These are phyloP conservation scores for Clitocybe nebularis DNA, from an alignment of 1,284 basidiomycete genomes.

Conservation along the genomic window DNA sequence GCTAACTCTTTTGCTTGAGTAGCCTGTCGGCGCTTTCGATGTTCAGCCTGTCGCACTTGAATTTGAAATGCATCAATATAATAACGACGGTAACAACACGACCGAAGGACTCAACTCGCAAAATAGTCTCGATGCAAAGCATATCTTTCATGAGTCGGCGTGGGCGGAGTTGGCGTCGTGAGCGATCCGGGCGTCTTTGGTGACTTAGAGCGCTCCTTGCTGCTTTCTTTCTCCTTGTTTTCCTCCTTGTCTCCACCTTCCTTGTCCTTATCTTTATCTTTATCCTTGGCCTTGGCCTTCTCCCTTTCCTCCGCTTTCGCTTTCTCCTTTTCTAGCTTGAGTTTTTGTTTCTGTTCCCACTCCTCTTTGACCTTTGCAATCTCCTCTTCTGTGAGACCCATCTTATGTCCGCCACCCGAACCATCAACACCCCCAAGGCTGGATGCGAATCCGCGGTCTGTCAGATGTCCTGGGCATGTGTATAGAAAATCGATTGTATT, in stretches of 20 bases:
- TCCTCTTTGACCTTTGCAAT: constrained; percentile 72
- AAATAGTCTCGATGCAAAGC: constrained; percentile 58
- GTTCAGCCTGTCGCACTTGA: constrained; percentile 52
- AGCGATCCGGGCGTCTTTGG: constrained; percentile 27
- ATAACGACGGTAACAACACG: background rate
- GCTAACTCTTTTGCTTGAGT: constrained; percentile 55
- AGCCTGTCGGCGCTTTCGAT: constrained; percentile 51
- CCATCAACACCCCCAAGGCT: constrained; percentile 42
- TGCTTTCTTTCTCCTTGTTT: constrained; percentile 24
- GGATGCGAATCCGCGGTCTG: constrained; percentile 68
- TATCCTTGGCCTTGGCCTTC: constrained; percentile 29
- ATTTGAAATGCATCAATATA: constrained; percentile 4
- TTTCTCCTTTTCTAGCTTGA: constrained; percentile 52
- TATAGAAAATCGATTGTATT: constrained; percentile 76
- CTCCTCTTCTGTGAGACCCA: constrained; percentile 56
- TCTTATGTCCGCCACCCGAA: constrained; percentile 36
- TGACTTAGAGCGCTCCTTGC: constrained; percentile 25
- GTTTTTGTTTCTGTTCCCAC: constrained; percentile 71
- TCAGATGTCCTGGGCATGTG: constrained; percentile 63
- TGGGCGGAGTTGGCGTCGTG: constrained; percentile 28
- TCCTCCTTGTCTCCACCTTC: constrained; percentile 25
- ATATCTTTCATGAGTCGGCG: constrained; percentile 49
- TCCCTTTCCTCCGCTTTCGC: constrained; percentile 40
- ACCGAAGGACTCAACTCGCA: constrained; percentile 34
- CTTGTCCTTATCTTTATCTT: constrained; percentile 25